phyloP scores from a whole-genome alignment of 768 basidiomycete genomes.

The Polyporus arcularius region DNA sequence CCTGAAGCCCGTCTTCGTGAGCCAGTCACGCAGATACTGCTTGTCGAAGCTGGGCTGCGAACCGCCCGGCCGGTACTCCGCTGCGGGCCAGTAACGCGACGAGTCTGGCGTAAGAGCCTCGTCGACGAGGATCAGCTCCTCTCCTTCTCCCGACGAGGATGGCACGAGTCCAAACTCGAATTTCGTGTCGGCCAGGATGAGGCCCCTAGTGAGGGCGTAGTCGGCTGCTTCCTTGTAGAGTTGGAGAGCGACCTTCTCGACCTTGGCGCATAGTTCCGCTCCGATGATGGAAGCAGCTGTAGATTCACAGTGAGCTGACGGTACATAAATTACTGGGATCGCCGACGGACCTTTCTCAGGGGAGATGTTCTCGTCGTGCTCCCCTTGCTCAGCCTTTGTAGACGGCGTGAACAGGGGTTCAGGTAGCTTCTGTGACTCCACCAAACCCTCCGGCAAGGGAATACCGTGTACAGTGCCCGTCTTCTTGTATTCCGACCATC shows the following conservation, averaged over 20 bases:
- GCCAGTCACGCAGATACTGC: conserved; percentile 92
- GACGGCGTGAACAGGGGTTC: conserved; percentile 93
- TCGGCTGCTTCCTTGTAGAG: conserved; percentile 76
- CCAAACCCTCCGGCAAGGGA: conserved; percentile 65
- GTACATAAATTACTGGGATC: neutral
- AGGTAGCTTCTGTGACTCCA: conserved; percentile 84
- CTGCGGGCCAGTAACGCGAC: conserved; percentile 92
- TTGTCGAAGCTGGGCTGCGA: conserved; percentile 94
- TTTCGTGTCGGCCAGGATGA: conserved; percentile 98
- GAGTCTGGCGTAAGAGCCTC: conserved; percentile 98
- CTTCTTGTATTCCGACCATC: conserved; percentile 92
- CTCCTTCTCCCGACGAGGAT: conserved; percentile 5
- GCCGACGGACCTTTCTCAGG: conserved; percentile 77
- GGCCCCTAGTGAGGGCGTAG: conserved; percentile 70
- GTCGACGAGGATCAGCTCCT: conserved; percentile 83
- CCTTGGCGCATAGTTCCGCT: conserved; percentile 55
- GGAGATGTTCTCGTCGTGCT: conserved; percentile 98
- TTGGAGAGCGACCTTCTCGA: conserved; percentile 61
- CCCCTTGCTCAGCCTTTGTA: conserved; percentile 93
- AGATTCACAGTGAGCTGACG: neutral
- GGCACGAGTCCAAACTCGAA: conserved; percentile 93
- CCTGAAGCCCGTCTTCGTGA: conserved; percentile 69
- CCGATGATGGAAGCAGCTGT: conserved; percentile 70
- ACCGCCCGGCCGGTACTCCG: conserved; percentile 69
- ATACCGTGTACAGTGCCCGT: conserved; percentile 88